A percentile compares a stretch with the other conserved stretches of the same genome.
Evolutionary conservation across 192 early-diverging fungal genomes (phyloP).

Genomic region (Coemansia brasiliensis): DNA sequence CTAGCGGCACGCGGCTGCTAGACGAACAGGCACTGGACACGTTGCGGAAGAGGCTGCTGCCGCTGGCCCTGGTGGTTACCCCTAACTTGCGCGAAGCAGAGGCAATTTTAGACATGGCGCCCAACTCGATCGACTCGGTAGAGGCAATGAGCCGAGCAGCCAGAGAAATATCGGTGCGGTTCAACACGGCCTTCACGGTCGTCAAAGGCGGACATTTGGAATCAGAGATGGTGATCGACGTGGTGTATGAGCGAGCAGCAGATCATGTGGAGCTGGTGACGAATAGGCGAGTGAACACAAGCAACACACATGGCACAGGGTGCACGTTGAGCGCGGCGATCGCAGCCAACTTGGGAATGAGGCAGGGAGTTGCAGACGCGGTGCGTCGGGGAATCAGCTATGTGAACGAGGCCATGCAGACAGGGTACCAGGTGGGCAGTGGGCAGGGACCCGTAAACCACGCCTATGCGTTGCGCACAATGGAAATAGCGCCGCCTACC

Average conservation of each 20-base stretch:
- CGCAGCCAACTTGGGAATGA: conserved; percentile 66
- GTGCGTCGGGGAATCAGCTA: conserved; percentile 61
- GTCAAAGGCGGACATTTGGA: conserved; percentile 86
- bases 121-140: conserved; percentile 53
- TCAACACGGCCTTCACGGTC: conserved; percentile 63
- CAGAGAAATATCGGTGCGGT: conserved; percentile 41
- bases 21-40: conserved; percentile 60
- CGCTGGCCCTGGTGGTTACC: conserved; percentile 70
- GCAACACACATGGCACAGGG: conserved; percentile 84
- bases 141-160: conserved; percentile 67
- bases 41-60: conserved; percentile 61
- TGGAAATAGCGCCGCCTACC: conserved; percentile 30
- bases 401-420: conserved; percentile 65
- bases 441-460: conserved; percentile 81
- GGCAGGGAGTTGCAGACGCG: conserved; percentile 52
- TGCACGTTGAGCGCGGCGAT: conserved; percentile 86
- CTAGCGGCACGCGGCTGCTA: conserved; percentile 67
- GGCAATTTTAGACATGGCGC: conserved; percentile 51
- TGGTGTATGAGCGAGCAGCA: conserved; percentile 58
- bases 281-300: conserved; percentile 63
- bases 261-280: conserved; percentile 48
- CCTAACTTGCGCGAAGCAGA: conserved; percentile 87
- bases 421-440: conserved; percentile 60
- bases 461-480: conserved; percentile 14
- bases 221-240: conserved; percentile 56